Base-by-base conservation (phyloP, 176 grass and related monocot genomes). In the Stipa capillata region DNA sequence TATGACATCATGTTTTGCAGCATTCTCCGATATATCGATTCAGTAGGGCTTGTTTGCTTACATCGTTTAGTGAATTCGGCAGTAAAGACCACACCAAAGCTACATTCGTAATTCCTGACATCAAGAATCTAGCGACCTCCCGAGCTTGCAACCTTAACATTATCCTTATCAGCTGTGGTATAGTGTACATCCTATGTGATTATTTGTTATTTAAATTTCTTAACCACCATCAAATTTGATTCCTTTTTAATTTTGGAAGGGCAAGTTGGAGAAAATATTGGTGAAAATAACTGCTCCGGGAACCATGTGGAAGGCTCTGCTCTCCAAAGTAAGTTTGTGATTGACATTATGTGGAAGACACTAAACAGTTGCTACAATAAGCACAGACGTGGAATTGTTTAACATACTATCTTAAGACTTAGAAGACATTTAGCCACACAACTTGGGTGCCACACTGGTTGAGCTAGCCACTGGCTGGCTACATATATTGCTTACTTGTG, bases 131-230 rank as follows among this genome's bases (percentile, higher is more conserved):
- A 41, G 81, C 96, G 73, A 84, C 78, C 56, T 81, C 79, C 51
- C 62, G 79, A 86, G 56, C 85, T 86, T 84, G 79, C 76, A 87
- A 84, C 78, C 90, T 99, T 83, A 79, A 76, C 78, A 91, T 99
- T 81, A 89, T 99, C 65, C 50, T 99, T 79, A 77, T 95, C 67
- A 95, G 84, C 60, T 77, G 82, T 75, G 96, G 96, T 95, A 88
- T 34, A 74, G n/a, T 70, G 82, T 48, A 36, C 69, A 83, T 83
- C 79, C 29, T 72, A 64, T 83, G 40, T 81, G 54, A 72, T 54
- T 58, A 41, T 71, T 63, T 62, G 31, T 44, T 16, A 42, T 82
- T 60, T 79, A 55, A 7, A 37, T 76, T 80, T 61, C 8, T 86
- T 74, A 5, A 8, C 15, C 79, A 45, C 48, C 18, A 8, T 85